Base-by-base conservation (phyloP, 352 stramenopile species). In the Phytopythium oedochilum region DNA sequence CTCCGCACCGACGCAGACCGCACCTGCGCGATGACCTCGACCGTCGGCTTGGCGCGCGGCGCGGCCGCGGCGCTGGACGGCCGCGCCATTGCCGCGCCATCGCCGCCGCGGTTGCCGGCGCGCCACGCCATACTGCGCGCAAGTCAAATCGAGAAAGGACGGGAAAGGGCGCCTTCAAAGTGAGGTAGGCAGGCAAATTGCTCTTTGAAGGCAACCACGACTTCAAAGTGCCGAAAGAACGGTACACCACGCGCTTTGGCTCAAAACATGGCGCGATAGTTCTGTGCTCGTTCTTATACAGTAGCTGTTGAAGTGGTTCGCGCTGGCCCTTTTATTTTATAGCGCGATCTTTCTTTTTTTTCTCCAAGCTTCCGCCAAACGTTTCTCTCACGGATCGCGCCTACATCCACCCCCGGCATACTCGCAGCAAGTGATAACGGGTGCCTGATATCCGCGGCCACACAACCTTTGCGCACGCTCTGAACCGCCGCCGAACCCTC, bases 11-110 rank as follows among this genome's bases (percentile, higher is more conserved):
- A n/a, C n/a, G n/a, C n/a, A n/a, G n/a, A n/a, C 34, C 44, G 25
- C 22, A 78, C 72, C 70, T 83, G 59, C 14, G 80, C 80, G 32
- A 91, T 89, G 3, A 75, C 78, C 42, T 83, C 66, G 53, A 91
- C 83, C 26, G 78, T 91, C 9, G 76, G 78, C 57, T 89, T 89
- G 40, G 39, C 49, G 26, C 64, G 69, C 25, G 57, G 68, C 48
- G 59, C 43, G 14, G 44, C 31, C 14, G 50, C 53, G 10, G 60
- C 63, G 28, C 26, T 36, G 9, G 62, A 39, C 2, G 57, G 60
- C 31, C 47, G 47, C 25, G 56, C 35, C n/a, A n/a, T n/a, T n/a
- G n/a, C n/a, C n/a, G n/a, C n/a, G n/a, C n/a, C n/a, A n/a, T n/a
- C n/a, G n/a, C n/a, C n/a, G n/a, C n/a, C n/a, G n/a, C n/a, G n/a